Conservation (phyloP, 2,329 filamentous ascomycete genomes). For the Aspergillus brasiliensis region DNA sequence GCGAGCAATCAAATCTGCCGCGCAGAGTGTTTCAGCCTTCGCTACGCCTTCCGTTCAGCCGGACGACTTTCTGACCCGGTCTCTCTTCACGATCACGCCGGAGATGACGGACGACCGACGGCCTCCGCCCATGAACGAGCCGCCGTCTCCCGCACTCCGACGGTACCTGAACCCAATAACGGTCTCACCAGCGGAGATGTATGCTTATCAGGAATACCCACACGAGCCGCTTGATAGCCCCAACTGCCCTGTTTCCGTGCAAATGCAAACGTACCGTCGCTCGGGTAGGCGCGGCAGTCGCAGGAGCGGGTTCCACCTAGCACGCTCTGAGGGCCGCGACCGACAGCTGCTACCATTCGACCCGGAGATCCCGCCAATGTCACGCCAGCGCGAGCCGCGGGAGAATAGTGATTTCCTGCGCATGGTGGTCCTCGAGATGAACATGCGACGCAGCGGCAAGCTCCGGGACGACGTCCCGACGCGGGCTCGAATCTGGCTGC, state of each 20-base stretch:
- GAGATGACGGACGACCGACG: constrained; percentile 63
- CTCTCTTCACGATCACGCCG: constrained; percentile 58
- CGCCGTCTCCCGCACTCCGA: constrained; percentile 59
- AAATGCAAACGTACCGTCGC: constrained; percentile 62
- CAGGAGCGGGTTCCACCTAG: constrained; percentile 39
- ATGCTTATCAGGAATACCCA: constrained; percentile 46
- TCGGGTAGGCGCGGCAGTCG: constrained; percentile 34
- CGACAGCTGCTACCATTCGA: constrained; percentile 40
- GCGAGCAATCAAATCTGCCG: constrained; percentile 62
- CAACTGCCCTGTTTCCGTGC: constrained; percentile 57
- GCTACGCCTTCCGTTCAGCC: constrained; percentile 54
- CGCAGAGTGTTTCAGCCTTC: constrained; percentile 63
- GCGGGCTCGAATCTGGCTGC: constrained; percentile 62
- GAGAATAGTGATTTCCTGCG: constrained; percentile 67
- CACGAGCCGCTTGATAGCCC: constrained; percentile 33
- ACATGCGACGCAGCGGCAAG: constrained; percentile 66
- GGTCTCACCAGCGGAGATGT: constrained; percentile 48
- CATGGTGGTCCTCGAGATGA: constrained; percentile 68
- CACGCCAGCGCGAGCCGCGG: constrained; percentile 62
- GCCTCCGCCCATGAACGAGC: constrained; percentile 55
- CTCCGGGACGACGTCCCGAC: constrained; percentile 58
- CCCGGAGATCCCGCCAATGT: constrained; percentile 43
- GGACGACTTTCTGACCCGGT: constrained; percentile 63
- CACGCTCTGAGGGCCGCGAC: constrained; percentile 46
- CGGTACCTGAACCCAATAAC: constrained; percentile 63